Conservation (phyloP, 768 basidiomycete species). For the Agaricus subrufescens region DNA sequence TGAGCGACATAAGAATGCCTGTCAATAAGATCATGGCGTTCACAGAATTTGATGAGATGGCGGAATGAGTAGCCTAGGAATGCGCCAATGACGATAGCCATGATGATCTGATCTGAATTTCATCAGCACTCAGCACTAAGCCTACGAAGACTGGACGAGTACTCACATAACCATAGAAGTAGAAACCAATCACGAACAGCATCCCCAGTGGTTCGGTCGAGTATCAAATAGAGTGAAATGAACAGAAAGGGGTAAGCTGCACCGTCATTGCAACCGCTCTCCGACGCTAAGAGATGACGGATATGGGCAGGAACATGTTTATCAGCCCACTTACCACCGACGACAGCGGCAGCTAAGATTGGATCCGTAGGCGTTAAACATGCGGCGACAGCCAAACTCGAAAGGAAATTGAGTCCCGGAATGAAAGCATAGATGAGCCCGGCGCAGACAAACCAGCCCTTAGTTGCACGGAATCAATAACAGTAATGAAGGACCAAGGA, state of each 20-base stretch:
- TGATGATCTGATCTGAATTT: conserved; percentile 63
- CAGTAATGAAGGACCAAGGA: conserved; percentile 8
- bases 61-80: conserved; percentile 76
- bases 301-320: conserved; percentile 92
- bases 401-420: conserved; percentile 85
- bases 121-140: conserved; percentile 12
- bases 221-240: conserved; percentile 81
- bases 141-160: conserved; percentile 5
- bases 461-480: conserved; percentile 12
- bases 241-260: conserved; percentile 95
- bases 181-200: conserved; percentile 89
- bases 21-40: conserved; percentile 83
- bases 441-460: conserved; percentile 95
- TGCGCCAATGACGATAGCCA: conserved; percentile 74
- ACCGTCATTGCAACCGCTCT: conserved; percentile 94
- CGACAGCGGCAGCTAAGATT: conserved; percentile 86
- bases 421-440: conserved; percentile 89
- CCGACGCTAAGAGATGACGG: conserved; percentile 59
- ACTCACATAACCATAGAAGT: conserved; percentile 79
- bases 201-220: conserved; percentile 56
- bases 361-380: conserved; percentile 95
- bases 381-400: conserved; percentile 85
- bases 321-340: conserved; percentile 96
- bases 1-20: conserved; percentile 93
- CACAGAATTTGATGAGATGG: conserved; percentile 90